Evolutionary conservation across 148 eudicot genomes (phyloP).

Genomic region (Vaccinium vitisidaea): DNA sequence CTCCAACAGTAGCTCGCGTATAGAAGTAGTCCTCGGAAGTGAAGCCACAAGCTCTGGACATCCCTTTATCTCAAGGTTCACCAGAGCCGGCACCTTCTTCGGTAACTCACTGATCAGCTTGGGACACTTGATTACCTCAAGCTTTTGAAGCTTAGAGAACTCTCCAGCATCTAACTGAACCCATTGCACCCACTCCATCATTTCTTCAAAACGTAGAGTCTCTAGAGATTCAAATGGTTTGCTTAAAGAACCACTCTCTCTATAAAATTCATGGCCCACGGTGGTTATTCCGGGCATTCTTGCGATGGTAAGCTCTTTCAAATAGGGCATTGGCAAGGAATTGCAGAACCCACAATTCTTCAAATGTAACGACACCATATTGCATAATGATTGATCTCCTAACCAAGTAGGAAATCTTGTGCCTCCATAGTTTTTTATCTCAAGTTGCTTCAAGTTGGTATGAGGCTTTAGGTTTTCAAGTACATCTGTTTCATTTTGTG

Average conservation of each 20-base stretch:
- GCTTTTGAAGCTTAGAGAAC: background rate
- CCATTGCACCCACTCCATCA: conserved; percentile 13
- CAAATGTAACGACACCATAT: no score
- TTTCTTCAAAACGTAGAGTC: background rate
- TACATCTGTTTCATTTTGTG: no score
- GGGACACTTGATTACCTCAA: background rate
- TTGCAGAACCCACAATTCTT: no score
- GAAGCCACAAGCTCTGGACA: background rate
- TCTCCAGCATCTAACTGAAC: background rate
- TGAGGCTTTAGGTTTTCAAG: no score
- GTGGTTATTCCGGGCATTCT: no score
- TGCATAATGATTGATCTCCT: no score
- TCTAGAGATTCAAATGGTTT: conserved; percentile 1
- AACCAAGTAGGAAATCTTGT: no score
- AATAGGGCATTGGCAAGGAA: no score
- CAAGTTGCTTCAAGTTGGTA: no score
- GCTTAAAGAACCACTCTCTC: background rate
- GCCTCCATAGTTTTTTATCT: no score
- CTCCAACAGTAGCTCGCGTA: background rate
- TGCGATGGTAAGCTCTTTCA: no score
- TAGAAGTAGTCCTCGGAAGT: background rate
- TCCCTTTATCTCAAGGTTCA: background rate
- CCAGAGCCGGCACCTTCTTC: background rate
- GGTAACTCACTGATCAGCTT: background rate
- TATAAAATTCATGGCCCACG: conserved; percentile 6